These are phyloP conservation scores for Maudiozyma pseudohumilis DNA, from an alignment of 805 yeast species.

Conservation along the genomic window DNA sequence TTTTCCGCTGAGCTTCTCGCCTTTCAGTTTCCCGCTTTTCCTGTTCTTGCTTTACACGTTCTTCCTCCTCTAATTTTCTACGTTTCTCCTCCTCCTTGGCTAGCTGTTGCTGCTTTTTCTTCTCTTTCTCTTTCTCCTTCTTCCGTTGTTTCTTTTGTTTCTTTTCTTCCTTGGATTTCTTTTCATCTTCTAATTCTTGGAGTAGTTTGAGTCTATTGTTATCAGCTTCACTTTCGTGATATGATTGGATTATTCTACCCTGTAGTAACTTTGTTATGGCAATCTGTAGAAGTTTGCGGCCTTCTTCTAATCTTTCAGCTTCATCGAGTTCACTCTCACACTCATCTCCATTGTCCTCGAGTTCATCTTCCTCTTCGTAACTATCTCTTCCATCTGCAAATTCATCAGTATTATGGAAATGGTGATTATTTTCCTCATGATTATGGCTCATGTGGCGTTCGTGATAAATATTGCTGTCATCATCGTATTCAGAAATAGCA, in stretches of 20 bases:
- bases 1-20: constrained; percentile 31
- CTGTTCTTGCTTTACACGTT: constrained; percentile 36
- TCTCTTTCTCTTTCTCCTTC: constrained; percentile 62
- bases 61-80: constrained; percentile 46
- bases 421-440: not conserved
- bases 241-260: constrained; percentile 62
- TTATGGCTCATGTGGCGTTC: not conserved
- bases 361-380: constrained; percentile 9
- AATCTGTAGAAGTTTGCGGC: constrained; percentile 68
- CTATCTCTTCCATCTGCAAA: constrained; percentile 9
- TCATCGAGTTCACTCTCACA: constrained; percentile 38
- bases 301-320: constrained; percentile 63
- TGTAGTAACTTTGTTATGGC: constrained; percentile 73
- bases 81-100: constrained; percentile 55
- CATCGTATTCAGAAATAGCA: not conserved
- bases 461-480: constrained; percentile 7
- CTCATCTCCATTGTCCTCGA: constrained; percentile 17
- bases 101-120: constrained; percentile 49
- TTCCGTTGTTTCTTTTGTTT: constrained; percentile 57
- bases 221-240: constrained; percentile 70
- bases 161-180: constrained; percentile 49
- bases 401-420: not conserved
- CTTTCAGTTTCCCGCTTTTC: constrained; percentile 35
- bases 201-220: constrained; percentile 54
- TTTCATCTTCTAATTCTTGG: constrained; percentile 64